Evolutionary conservation across 139 green algal species (phyloP).

Genomic region (Chlorella sp.): DNA sequence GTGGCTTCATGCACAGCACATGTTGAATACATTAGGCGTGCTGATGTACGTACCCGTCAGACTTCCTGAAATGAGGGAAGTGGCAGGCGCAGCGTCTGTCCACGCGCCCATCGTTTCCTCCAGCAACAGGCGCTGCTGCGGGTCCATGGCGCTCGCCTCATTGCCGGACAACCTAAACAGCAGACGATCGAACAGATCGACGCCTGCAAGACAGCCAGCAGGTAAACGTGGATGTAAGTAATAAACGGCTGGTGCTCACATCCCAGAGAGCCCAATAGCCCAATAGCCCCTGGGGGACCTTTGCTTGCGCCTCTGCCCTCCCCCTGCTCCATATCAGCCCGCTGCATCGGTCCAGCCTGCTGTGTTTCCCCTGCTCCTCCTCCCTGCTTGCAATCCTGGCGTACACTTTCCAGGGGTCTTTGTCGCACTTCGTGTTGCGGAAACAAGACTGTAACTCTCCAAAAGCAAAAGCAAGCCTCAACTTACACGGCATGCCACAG

Average conservation of each 20-base stretch:
- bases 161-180: conserved; percentile 63
- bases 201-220: not conserved
- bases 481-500: conserved; percentile 32
- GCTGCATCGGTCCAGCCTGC: too few relatives aligned
- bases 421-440: too few relatives aligned
- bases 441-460: too few relatives aligned
- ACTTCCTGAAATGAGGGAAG: conserved; percentile 45
- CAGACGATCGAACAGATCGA: conserved; percentile 70
- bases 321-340: too few relatives aligned
- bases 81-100: conserved; percentile 40
- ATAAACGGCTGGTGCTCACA: not conserved
- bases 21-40: conserved; percentile 70
- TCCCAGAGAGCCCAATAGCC: too few relatives aligned
- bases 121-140: conserved; percentile 62
- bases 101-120: not conserved
- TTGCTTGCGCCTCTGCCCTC: too few relatives aligned
- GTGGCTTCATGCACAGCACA: conserved; percentile 39
- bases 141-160: conserved; percentile 72
- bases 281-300: not conserved
- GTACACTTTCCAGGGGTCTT: too few relatives aligned
- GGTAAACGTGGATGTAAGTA: not conserved
- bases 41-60: conserved; percentile 74
- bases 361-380: too few relatives aligned
- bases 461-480: not conserved
- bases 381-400: too few relatives aligned